phyloP scores from a whole-genome alignment of 164 flowering plant species.

The Stephania japonica region DNA sequence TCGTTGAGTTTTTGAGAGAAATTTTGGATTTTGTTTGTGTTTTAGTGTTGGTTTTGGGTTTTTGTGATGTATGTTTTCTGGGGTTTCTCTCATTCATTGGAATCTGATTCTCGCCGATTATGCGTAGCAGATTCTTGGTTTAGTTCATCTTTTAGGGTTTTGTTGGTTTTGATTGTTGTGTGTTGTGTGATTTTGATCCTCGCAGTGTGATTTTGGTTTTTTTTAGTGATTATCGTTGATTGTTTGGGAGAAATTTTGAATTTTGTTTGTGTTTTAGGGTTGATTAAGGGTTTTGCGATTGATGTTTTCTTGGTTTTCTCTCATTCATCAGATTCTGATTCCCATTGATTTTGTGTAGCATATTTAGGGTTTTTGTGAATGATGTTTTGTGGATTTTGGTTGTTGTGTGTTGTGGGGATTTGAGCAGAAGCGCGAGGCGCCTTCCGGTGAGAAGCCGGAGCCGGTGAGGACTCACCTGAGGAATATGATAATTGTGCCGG shows the following conservation, averaged over 20 bases:
- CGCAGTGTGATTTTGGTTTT: too few species aligned
- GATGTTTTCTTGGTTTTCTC: neutral
- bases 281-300: neutral
- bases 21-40: neutral
- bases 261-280: neutral
- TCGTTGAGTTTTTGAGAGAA: neutral
- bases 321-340: too few species aligned
- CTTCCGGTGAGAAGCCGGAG: slow-evolving; percentile 59
- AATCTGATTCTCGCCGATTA: too few species aligned
- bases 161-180: neutral
- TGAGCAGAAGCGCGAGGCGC: slow-evolving; percentile 57
- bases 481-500: slow-evolving; percentile 39
- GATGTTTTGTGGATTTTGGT: neutral
- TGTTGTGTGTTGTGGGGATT: neutral
- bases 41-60: neutral
- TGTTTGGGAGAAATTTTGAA: neutral
- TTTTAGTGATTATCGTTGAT: neutral
- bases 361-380: neutral
- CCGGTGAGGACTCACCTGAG: slow-evolving; percentile 24
- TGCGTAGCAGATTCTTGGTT: neutral
- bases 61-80: neutral
- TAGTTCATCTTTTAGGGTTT: neutral
- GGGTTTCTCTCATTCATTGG: neutral
- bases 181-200: neutral
- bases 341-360: too few species aligned